Evolutionary conservation across 2,329 filamentous ascomycete species (phyloP), one percentile per base, ranked within the genome.

Genomic region (Aureobasidium vineae): DNA sequence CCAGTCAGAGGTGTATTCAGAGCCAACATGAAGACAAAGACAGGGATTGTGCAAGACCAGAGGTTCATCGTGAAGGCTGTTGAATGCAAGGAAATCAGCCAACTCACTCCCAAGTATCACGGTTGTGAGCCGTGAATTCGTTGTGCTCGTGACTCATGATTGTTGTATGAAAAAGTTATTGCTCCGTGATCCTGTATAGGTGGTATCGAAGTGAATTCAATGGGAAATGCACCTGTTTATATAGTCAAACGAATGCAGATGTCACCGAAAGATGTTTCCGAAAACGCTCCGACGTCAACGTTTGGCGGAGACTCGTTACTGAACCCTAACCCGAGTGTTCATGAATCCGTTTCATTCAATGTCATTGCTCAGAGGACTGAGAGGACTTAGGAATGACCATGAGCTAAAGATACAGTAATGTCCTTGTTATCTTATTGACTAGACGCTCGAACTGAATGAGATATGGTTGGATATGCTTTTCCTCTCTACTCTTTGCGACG

Each of bases 101-200:
- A 3, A 67, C 68, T 57, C 66, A 75, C 74, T 77, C 70, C 68
- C 75, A 76, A 2, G 73, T 73, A 47, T 73, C 70, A 31, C 73
- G 68, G 66, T 77, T 77, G 45, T 73, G 72, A 68, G 75, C 74
- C 28, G 74, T 74, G 67, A 76, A 73, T 7, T 71, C 71, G 7
- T 33, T 38, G 31, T 57, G n/a, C 5, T 38, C 38, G 36, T 53
- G 23, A 49, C 70, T 72, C 75, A 76, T 76, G 52, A 5, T 49
- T 36, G n/a, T 38, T 11, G n/a, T 36, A 11, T 31, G 5, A 3
- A 2, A 15, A 13, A 13, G 21, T 1, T 23, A 10, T 47, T 15
- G 21, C 43, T 26, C 10, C 10, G 19, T 19, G 2, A 2, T 4
- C n/a, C 28, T 31, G 28, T 6, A 6, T 31, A 31, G 2, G 28